Conservation (phyloP, 129 eudicot genomes). For the Artemisia tridentata region DNA sequence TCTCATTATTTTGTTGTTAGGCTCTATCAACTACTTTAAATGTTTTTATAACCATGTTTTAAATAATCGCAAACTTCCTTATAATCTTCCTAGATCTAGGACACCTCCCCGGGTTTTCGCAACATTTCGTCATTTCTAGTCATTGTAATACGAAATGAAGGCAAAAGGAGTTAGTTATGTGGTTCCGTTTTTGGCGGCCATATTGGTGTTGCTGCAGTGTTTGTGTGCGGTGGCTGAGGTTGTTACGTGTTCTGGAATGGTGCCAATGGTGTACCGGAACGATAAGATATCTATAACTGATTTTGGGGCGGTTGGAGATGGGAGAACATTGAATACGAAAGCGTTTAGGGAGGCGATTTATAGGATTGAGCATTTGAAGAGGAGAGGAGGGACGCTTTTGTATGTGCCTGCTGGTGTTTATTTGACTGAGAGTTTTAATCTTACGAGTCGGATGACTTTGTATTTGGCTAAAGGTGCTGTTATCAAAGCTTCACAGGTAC, state of each 20-base stretch:
- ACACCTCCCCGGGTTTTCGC: no score
- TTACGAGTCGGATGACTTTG: conserved; percentile 91
- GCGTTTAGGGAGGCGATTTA: conserved; percentile 75
- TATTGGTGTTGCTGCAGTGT: conserved; percentile 31
- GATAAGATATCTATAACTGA: conserved; percentile 78
- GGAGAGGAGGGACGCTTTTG: conserved; percentile 85
- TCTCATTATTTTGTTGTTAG: no score
- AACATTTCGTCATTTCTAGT: neutral
- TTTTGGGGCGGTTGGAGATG: conserved; percentile 91
- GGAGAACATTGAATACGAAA: conserved; percentile 70
- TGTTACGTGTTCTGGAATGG: conserved; percentile 76
- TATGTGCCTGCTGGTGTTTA: conserved; percentile 81
- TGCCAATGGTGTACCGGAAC: conserved; percentile 65
- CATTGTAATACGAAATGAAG: conserved; percentile 16
- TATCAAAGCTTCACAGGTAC: conserved; percentile 85
- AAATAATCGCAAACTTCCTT: neutral
- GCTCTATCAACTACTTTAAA: no score
- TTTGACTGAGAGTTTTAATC: conserved; percentile 68
- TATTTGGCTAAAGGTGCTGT: conserved; percentile 88
- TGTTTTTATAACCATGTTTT: no score
- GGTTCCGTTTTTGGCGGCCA: conserved; percentile 24
- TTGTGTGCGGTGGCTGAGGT: conserved; percentile 31
- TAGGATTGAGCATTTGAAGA: conserved; percentile 65
- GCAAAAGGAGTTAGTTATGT: conserved; percentile 14
- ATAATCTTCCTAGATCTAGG: neutral